Evolutionary conservation across 1,284 basidiomycete genomes (phyloP), one percentile per base, ranked within the genome.

Genomic region (Cryptococcus sp.): DNA sequence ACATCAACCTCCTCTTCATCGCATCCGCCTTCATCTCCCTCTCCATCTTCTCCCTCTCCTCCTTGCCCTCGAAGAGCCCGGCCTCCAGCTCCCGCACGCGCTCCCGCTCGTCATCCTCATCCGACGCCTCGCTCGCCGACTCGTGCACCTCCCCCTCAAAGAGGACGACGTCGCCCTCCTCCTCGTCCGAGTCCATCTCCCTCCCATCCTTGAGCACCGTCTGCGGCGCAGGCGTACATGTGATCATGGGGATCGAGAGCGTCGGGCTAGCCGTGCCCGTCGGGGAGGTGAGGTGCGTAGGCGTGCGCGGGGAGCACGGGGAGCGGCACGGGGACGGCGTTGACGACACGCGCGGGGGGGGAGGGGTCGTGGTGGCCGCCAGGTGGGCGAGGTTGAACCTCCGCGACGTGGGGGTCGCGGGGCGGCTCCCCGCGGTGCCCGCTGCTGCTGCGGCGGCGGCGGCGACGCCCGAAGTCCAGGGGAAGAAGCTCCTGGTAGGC

Each of bases 241-340:
- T 76, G 64, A 76, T 76, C 46, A 70, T 73, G 2, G 73, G 73
- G 21, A 74, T 63, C n/a, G 61, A 65, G n/a, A 67, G 59, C 5
- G 66, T 65, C 2, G 69, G 68, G 20, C 59, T 64, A 28, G 64
- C 55, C 18, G 62, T 64, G 4, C 58, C 60, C 23, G 23, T 55
- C 3, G 61, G 69, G 40, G 61, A 52, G 45, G 63, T 54, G 23
- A 58, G 62, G 21, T 60, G 58, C 12, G 67, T 68, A 3, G 69
- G 65, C 18, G 67, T 66, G 2, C 61, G 59, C 1, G 68, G 69
- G 12, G 65, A 48, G 50, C 52, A 46, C 16, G 54, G 55, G 28
- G 50, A 42, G 35, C 50, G 50, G 43, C 50, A 53, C 13, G 53
- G 54, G 15, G 51, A 52, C 55, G 50, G 46, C 18, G 59, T 35